A percentile compares a stretch with the other conserved stretches of the same genome.
Conservation (phyloP, 257 asterid species). For the Gardenia jasminoides region DNA sequence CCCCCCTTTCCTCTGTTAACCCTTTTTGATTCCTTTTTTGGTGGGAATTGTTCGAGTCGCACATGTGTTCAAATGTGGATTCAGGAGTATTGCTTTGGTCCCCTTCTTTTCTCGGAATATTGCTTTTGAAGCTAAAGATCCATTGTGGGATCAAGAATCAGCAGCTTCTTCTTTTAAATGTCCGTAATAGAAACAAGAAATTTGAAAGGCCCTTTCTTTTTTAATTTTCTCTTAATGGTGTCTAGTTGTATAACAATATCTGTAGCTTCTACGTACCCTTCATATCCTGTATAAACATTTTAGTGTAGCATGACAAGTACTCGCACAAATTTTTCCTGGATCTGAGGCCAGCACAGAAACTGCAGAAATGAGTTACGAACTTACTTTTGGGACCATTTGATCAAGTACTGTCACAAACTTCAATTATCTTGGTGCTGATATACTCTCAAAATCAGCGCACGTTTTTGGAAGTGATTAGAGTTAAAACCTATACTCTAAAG, state of each 20-base stretch:
- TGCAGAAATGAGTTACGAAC: background rate
- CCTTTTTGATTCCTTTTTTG: background rate
- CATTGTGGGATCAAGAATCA: background rate
- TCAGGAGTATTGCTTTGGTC: background rate
- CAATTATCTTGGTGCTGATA: background rate
- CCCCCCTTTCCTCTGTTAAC: background rate
- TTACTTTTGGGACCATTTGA: background rate
- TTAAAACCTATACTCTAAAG: background rate
- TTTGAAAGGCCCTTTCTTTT: background rate
- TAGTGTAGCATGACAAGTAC: background rate
- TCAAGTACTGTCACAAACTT: background rate
- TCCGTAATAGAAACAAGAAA: background rate
- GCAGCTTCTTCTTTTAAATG: background rate
- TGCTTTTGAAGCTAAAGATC: background rate
- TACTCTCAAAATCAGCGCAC: background rate
- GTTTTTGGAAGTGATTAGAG: background rate
- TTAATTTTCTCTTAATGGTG: background rate
- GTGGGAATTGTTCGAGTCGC: background rate
- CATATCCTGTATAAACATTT: background rate
- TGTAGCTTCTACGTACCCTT: background rate
- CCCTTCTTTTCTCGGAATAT: background rate
- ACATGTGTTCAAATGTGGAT: background rate
- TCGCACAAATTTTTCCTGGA: background rate
- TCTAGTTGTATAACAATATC: background rate
- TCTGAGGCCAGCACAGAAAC: background rate